These are phyloP conservation scores for Pecoramyces ruminantium DNA, from an alignment of 192 early-diverging fungal genomes.

Conservation along the genomic window DNA sequence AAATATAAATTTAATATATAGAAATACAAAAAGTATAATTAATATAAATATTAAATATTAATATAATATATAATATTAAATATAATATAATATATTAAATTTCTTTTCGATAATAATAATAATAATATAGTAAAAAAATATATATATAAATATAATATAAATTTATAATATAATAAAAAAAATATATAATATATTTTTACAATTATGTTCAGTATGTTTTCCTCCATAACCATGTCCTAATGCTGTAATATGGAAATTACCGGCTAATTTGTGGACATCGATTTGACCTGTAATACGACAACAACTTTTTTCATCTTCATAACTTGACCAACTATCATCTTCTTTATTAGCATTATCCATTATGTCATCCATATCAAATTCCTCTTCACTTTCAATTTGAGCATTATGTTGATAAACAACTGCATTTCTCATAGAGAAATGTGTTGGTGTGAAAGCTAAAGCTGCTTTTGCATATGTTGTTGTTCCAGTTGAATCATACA, in stretches of 20 bases:
- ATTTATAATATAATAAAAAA: not conserved
- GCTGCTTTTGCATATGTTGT: conserved; percentile 3
- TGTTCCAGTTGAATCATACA: conserved; percentile 16
- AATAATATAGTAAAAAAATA: not conserved
- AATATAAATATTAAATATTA: no score
- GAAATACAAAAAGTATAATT: no score
- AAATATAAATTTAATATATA: not conserved
- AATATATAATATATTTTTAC: conserved; percentile 14
- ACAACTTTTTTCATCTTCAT: conserved; percentile 22
- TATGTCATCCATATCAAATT: conserved; percentile 14
- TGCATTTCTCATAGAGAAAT: not conserved
- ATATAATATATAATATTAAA: no score
- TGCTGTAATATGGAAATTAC: conserved; percentile 82
- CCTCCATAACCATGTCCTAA: conserved; percentile 73
- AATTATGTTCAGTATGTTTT: conserved; percentile 41
- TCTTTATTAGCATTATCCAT: conserved; percentile 10
- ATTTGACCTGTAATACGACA: conserved; percentile 63
- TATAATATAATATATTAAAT: no score
- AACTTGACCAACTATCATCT: conserved; percentile 1
- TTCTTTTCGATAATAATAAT: conserved; percentile 6
- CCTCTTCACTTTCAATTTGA: not conserved
- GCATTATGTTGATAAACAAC: not conserved
- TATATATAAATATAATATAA: not conserved
- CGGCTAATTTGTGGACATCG: conserved; percentile 59
- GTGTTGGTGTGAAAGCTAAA: conserved; percentile 1